A percentile compares a stretch with the other conserved stretches of the same genome.
Conservation (phyloP, 106 monocot genomes). For the Vanilla planifolia region DNA sequence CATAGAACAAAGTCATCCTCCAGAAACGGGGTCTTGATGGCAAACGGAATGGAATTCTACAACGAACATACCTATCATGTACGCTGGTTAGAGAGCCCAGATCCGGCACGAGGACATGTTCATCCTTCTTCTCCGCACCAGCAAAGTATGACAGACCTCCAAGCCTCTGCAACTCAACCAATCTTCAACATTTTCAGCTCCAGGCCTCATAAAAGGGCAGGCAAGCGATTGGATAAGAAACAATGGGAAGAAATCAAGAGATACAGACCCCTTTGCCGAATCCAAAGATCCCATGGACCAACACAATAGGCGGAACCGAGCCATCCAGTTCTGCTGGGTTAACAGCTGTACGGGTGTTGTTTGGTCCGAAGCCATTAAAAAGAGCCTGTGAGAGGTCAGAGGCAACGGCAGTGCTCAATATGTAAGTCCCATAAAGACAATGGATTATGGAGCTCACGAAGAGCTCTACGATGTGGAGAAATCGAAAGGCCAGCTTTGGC, state of each 20-base stretch:
- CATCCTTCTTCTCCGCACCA: constrained; percentile 80
- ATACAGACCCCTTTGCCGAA: constrained; percentile 73
- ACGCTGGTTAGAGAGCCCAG: constrained; percentile 85
- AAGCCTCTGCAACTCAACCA: constrained; percentile 44
- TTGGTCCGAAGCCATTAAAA: constrained; percentile 7
- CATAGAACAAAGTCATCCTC: neutral
- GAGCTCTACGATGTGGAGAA: constrained; percentile 53
- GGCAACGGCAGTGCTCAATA: constrained; percentile 93
- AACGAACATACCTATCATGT: constrained; percentile 51
- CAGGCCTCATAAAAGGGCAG: neutral
- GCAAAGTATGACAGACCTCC: constrained; percentile 78
- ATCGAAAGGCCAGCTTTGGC: constrained; percentile 32
- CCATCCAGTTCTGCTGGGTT: constrained; percentile 22
- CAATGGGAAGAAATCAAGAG: neutral
- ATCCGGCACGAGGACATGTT: constrained; percentile 70
- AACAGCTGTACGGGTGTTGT: neutral
- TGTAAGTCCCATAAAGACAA: constrained; percentile 66
- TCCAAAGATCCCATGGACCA: constrained; percentile 84
- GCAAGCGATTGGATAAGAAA: neutral
- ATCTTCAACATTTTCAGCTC: neutral
- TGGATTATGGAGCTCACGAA: constrained; percentile 65
- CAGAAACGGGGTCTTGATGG: neutral
- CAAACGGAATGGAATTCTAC: neutral
- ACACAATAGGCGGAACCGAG: constrained; percentile 62
- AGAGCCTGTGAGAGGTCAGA: constrained; percentile 69